Evolutionary conservation across 331 rosid species (phyloP).

Genomic region (Saraca asoca): DNA sequence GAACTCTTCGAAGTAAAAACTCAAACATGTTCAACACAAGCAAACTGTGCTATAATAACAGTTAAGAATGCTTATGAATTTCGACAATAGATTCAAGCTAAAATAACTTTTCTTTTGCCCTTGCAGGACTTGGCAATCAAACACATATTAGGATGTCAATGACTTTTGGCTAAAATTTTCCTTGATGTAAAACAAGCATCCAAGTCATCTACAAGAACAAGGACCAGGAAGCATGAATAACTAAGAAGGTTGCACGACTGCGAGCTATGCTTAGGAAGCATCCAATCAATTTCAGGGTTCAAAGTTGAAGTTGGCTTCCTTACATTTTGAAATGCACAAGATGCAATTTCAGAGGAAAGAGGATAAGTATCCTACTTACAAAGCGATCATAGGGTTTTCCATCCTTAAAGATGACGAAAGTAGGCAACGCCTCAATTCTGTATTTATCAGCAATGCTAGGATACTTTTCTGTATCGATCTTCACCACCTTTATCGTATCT

Average conservation of each 20-base stretch:
- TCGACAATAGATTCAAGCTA: not conserved
- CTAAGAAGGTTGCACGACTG: not conserved
- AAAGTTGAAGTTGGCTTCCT: constrained; percentile 12
- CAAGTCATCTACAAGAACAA: not conserved
- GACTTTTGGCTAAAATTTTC: constrained; percentile 12
- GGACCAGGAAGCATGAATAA: not conserved
- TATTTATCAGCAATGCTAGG: constrained; percentile 76
- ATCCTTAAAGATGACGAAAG: constrained; percentile 89
- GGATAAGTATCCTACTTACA: constrained; percentile 54
- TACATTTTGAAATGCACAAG: not conserved
- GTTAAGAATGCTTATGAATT: not conserved
- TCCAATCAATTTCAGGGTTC: constrained; percentile 13
- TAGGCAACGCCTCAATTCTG: constrained; percentile 83
- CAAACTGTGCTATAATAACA: not conserved
- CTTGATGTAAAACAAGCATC: not conserved
- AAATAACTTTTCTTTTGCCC: constrained; percentile 3
- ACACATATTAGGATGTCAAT: constrained; percentile 15
- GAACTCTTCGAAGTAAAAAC: not conserved
- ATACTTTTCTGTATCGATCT: constrained; percentile 94
- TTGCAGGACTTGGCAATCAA: constrained; percentile 1
- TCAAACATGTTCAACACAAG: constrained; percentile 21
- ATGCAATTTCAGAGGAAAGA: constrained; percentile 27
- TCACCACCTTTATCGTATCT: constrained; percentile 75
- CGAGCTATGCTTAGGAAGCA: not conserved
- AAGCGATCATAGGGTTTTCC: constrained; percentile 80